Conservation (phyloP, 345 rosid genomes). For the Eucalyptus camaldulensis region DNA sequence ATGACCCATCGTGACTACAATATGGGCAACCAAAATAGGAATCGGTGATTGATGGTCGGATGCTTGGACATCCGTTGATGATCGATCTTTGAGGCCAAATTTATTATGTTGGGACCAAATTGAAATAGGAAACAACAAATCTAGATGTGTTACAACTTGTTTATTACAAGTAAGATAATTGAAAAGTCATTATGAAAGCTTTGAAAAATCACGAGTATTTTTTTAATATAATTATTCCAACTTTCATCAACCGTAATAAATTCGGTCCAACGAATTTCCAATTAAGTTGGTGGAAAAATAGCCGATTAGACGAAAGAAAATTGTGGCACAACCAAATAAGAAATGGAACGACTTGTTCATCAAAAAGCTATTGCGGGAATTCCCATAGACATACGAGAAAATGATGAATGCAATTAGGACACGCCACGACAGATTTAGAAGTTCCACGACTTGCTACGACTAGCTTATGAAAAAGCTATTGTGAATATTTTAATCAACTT, state of each 20-base stretch:
- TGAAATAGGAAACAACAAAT: neutral
- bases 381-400: neutral
- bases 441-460: neutral
- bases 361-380: neutral
- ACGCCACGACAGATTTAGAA: neutral
- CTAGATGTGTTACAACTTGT: too few species aligned
- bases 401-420: neutral
- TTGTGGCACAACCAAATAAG: neutral
- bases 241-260: neutral
- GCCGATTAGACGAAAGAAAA: neutral
- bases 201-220: rapidly evolving
- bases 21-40: neutral
- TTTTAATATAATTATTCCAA: neutral
- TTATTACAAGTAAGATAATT: neutral
- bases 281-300: neutral
- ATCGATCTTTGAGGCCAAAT: neutral
- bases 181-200: neutral
- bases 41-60: neutral
- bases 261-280: neutral
- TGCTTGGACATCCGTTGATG: neutral
- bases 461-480: neutral
- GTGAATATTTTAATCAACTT: neutral
- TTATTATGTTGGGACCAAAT: neutral
- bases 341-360: neutral
- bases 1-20: neutral